Evolutionary conservation across 1,284 basidiomycete species (phyloP), one percentile per base, ranked within the genome.

Genomic region (Volvariella volvacea): DNA sequence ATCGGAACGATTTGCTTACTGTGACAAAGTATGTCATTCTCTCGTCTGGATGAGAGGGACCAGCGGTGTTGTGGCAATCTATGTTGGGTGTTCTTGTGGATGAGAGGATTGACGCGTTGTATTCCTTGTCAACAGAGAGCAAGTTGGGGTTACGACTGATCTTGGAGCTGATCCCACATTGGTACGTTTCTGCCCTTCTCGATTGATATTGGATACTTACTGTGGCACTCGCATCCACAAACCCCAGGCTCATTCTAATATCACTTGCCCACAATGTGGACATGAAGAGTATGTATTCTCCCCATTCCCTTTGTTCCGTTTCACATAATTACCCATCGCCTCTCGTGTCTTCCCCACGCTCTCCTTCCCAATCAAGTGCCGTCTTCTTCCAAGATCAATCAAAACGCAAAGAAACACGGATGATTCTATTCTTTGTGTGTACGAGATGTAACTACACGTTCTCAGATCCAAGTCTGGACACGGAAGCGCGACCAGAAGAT

Each of bases 301-400:
- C n/a, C n/a, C n/a, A n/a, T n/a, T n/a, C n/a, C n/a, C n/a, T n/a
- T n/a, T n/a, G n/a, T n/a, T n/a, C n/a, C n/a, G n/a, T n/a, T n/a
- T n/a, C n/a, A n/a, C n/a, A n/a, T n/a, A n/a, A n/a, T n/a, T n/a
- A n/a, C n/a, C n/a, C n/a, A n/a, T n/a, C n/a, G n/a, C n/a, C n/a
- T n/a, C n/a, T n/a, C n/a, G n/a, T n/a, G n/a, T n/a, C n/a, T n/a
- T n/a, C n/a, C n/a, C n/a, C n/a, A n/a, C 25, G 14, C 43, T 28
- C 46, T 47, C 36, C 21, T 45, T 40, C 39, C 48, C 45, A 15
- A 48, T 50, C 28, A 55, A 94, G 92, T 57, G 81, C 89, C 40
- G 92, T 96, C 12, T 82, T 88, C 61, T 96, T 87, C 64, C 92
- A 95, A 65, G 92, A 95, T 65, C 92, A 96, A 63, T 94, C 90